phyloP scores from a whole-genome alignment of 2,329 filamentous ascomycete species.

The Trichophyton verrucosum region DNA sequence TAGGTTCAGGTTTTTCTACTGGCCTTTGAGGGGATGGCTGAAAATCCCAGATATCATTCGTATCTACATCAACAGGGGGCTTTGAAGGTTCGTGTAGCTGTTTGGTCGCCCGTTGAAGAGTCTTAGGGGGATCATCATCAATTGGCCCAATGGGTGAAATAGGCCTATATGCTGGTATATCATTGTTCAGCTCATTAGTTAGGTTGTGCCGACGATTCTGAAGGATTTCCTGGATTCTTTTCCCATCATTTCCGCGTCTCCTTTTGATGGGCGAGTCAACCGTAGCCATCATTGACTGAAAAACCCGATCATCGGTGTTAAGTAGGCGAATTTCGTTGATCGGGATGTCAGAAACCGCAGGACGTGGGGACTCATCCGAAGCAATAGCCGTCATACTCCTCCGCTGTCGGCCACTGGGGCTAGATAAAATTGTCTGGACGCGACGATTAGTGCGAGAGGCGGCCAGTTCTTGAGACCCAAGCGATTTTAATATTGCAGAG shows the following conservation, averaged over 20 bases:
- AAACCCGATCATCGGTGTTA: conserved; percentile 30
- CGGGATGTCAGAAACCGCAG: conserved; percentile 17
- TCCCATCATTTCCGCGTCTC: conserved; percentile 25
- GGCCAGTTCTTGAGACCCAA: conserved; percentile 1
- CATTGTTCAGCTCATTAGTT: conserved; percentile 61
- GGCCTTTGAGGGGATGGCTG: conserved; percentile 23
- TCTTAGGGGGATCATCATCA: background rate
- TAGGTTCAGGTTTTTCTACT: background rate
- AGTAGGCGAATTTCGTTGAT: conserved; percentile 24
- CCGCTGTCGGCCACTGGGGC: conserved; percentile 27
- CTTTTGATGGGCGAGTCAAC: conserved; percentile 27
- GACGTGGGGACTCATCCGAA: conserved; percentile 28
- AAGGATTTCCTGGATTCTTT: conserved; percentile 13
- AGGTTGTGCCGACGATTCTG: conserved; percentile 50
- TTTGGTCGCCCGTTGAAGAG: background rate
- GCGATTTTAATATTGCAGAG: background rate
- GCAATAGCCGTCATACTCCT: conserved; percentile 32
- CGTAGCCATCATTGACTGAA: conserved; percentile 23
- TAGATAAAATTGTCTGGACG: conserved; percentile 23
- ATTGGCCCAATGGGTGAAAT: conserved; percentile 37
- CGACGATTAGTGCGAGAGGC: conserved; percentile 4
- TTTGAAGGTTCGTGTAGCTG: background rate
- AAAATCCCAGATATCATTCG: conserved; percentile 26
- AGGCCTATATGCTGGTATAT: conserved; percentile 69
- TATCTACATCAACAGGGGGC: background rate